Conservation (phyloP, 2,329 filamentous ascomycete species). For the Plectosphaerella cucumerina region DNA sequence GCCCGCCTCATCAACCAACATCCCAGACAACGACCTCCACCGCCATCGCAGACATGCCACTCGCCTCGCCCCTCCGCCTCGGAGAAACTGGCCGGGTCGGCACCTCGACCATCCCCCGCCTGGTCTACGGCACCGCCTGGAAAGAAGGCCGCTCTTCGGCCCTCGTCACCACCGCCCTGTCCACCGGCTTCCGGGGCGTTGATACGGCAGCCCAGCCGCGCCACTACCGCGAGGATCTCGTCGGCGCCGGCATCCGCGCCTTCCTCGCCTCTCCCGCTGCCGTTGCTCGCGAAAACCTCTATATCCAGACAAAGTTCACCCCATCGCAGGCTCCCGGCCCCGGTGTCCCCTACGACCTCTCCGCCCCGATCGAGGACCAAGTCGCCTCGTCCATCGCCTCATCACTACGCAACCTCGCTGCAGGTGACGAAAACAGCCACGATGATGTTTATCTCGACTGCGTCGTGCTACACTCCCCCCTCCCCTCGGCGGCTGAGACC, state of each 20-base stretch:
- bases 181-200: slow-evolving; percentile 65
- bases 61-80: no score
- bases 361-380: slow-evolving; percentile 56
- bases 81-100: not conserved
- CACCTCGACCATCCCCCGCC: slow-evolving; percentile 40
- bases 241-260: slow-evolving; percentile 59
- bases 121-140: slow-evolving; percentile 83
- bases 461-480: slow-evolving; percentile 67
- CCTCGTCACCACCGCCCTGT: slow-evolving; percentile 65
- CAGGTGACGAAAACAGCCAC: slow-evolving; percentile 5
- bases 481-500: slow-evolving; percentile 40
- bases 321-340: slow-evolving; percentile 48
- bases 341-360: slow-evolving; percentile 58
- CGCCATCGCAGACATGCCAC: no score
- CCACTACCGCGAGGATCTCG: slow-evolving; percentile 71
- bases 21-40: no score
- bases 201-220: slow-evolving; percentile 77
- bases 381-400: slow-evolving; percentile 62
- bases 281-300: slow-evolving; percentile 27
- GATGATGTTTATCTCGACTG: slow-evolving; percentile 57
- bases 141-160: slow-evolving; percentile 65
- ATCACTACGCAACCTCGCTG: slow-evolving; percentile 61
- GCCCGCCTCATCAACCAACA: no score
- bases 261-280: slow-evolving; percentile 10
- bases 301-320: slow-evolving; percentile 77